These are phyloP conservation scores for Pleurostoma richardsiae DNA, from an alignment of 2,329 filamentous ascomycete genomes.

Conservation along the genomic window DNA sequence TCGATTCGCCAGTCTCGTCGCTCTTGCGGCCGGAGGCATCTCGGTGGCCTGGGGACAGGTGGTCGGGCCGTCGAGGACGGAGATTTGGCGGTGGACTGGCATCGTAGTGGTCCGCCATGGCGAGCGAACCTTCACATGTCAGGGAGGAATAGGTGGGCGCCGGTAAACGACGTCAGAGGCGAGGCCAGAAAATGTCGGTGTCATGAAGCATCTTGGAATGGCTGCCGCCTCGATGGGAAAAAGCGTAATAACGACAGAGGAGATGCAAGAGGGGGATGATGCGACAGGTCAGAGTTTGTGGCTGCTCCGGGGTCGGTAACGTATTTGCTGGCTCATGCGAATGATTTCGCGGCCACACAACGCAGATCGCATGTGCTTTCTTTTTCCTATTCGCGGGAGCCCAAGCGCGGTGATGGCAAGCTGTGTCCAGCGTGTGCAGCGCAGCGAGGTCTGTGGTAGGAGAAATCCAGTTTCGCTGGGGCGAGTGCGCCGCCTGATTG, in stretches of 20 bases:
- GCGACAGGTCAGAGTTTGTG: background rate
- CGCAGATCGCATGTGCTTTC: background rate
- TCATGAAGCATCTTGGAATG: background rate
- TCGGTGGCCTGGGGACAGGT: background rate
- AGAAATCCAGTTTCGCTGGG: background rate
- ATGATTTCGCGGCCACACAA: background rate
- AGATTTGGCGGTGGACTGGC: slow-evolving; percentile 6
- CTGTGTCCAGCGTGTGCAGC: background rate
- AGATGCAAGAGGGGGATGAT: too few species aligned
- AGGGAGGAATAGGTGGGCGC: slow-evolving; percentile 2
- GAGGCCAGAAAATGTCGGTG: background rate
- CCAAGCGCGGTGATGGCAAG: background rate
- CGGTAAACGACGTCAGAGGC: slow-evolving; percentile 1
- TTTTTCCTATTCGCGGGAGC: background rate
- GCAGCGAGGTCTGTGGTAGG: background rate
- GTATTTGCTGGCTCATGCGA: background rate
- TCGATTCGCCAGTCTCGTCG: slow-evolving; percentile 41
- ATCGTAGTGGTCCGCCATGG: slow-evolving; percentile 10
- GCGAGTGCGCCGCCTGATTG: too few species aligned
- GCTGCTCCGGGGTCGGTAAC: background rate
- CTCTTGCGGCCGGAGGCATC: slow-evolving; percentile 13
- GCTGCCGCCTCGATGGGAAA: background rate
- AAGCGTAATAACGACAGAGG: background rate
- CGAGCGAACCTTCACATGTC: slow-evolving; percentile 9
- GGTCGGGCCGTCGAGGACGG: slow-evolving; percentile 3